phyloP scores from a whole-genome alignment of 768 basidiomycete genomes.

The Kwoniella dendrophila region DNA sequence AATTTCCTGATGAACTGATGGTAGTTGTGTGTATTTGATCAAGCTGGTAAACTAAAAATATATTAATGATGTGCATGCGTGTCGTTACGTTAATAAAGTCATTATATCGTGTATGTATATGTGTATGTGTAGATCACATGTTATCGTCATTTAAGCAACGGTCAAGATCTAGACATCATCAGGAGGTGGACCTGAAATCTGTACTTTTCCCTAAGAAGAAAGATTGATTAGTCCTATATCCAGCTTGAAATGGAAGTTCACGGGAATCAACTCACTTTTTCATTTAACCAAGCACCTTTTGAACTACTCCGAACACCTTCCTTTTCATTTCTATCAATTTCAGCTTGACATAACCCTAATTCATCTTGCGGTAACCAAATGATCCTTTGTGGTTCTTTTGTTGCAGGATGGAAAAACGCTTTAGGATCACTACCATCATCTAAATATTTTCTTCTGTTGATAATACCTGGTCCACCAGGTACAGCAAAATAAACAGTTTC shows the following conservation, averaged over 20 bases:
- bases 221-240: background rate
- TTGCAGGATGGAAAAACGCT: slow-evolving; percentile 81
- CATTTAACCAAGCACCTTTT: slow-evolving; percentile 59
- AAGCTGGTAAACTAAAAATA: too few species aligned
- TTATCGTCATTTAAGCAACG: background rate
- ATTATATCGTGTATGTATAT: background rate
- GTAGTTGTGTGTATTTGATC: too few species aligned
- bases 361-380: slow-evolving; percentile 87
- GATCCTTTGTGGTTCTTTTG: slow-evolving; percentile 68
- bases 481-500: slow-evolving; percentile 39
- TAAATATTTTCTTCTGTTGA: background rate
- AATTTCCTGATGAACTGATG: too few species aligned
- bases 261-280: slow-evolving; percentile 35
- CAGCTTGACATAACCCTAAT: slow-evolving; percentile 63
- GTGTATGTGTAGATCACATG: background rate
- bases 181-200: slow-evolving; percentile 53
- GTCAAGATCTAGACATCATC: slow-evolving; percentile 26
- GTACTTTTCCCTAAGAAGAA: slow-evolving; percentile 47
- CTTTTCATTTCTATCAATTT: slow-evolving; percentile 64
- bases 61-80: too few species aligned
- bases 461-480: slow-evolving; percentile 46
- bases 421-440: slow-evolving; percentile 36
- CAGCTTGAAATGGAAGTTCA: background rate
- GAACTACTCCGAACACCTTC: slow-evolving; percentile 63
- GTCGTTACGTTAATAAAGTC: too few species aligned